These are phyloP conservation scores for Neonectria ditissima DNA, from an alignment of 2,329 filamentous ascomycete species.

Conservation along the genomic window DNA sequence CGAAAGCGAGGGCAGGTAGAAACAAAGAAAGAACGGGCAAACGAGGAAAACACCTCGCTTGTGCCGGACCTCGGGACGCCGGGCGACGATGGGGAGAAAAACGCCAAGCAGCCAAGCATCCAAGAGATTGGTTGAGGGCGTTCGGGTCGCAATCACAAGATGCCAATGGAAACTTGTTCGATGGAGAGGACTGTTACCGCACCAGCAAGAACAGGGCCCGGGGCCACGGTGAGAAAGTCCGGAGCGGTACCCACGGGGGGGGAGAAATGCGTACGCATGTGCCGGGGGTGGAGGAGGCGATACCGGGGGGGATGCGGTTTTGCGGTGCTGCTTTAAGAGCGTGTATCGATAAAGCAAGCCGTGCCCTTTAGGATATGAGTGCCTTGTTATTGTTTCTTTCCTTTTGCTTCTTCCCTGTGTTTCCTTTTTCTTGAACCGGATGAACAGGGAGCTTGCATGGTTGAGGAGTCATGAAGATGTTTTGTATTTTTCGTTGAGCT, in stretches of 20 bases:
- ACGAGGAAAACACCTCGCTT: neutral
- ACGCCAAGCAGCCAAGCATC: constrained; percentile 17
- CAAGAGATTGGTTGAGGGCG: constrained; percentile 21
- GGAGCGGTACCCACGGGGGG: neutral
- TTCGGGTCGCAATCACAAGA: constrained; percentile 17
- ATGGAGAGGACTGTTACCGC: neutral
- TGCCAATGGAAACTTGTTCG: neutral
- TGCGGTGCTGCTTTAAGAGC: neutral
- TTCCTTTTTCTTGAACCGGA: neutral
- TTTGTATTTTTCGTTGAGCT: constrained; percentile 2
- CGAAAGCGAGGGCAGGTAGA: neutral
- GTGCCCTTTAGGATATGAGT: neutral
- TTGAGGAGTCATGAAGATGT: neutral
- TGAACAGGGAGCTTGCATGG: neutral
- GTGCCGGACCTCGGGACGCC: neutral
- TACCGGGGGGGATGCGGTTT: constrained; percentile 10
- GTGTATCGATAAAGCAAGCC: neutral
- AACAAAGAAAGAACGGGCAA: neutral
- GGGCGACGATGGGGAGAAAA: neutral
- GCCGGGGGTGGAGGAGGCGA: constrained; percentile 18
- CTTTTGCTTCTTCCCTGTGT: neutral
- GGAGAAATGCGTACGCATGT: constrained; percentile 6
- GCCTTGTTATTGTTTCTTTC: neutral
- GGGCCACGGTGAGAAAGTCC: neutral
- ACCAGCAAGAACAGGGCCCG: neutral